phyloP scores from a whole-genome alignment of 2,329 filamentous ascomycete species.

The Penicillium sp. region DNA sequence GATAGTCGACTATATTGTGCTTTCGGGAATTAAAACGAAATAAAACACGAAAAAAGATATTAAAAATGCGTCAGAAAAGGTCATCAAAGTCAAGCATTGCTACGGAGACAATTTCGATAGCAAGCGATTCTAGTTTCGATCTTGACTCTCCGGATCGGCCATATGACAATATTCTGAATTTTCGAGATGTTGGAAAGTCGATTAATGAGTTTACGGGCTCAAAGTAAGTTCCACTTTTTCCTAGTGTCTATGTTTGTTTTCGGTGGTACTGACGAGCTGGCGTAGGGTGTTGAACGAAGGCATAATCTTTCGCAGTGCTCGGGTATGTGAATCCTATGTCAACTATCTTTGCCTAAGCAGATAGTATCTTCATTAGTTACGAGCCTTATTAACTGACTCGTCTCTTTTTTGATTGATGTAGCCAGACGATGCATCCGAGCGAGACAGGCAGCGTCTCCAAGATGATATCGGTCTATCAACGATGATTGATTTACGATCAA shows the following conservation, averaged over 20 bases:
- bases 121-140: slow-evolving; percentile 28
- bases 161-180: slow-evolving; percentile 65
- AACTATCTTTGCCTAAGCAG: background rate
- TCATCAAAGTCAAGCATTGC: background rate
- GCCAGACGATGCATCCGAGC: slow-evolving; percentile 65
- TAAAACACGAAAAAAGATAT: background rate
- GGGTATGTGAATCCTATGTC: slow-evolving; percentile 36
- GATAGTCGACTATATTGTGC: background rate
- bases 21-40: background rate
- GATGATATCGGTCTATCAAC: slow-evolving; percentile 63
- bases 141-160: slow-evolving; percentile 31
- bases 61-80: slow-evolving; percentile 1
- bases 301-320: slow-evolving; percentile 64
- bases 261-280: slow-evolving; percentile 1
- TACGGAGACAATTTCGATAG: background rate
- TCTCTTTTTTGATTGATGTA: slow-evolving; percentile 10
- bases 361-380: background rate
- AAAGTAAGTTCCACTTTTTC: slow-evolving; percentile 43
- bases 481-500: slow-evolving; percentile 75
- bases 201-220: slow-evolving; percentile 58
- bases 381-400: background rate
- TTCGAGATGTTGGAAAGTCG: slow-evolving; percentile 69
- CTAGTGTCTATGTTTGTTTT: background rate
- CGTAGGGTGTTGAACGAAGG: slow-evolving; percentile 54
- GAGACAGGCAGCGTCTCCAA: slow-evolving; percentile 59